Evolutionary conservation across 306 rosid genomes (phyloP).

Genomic region (Glycyrrhiza uralensis): DNA sequence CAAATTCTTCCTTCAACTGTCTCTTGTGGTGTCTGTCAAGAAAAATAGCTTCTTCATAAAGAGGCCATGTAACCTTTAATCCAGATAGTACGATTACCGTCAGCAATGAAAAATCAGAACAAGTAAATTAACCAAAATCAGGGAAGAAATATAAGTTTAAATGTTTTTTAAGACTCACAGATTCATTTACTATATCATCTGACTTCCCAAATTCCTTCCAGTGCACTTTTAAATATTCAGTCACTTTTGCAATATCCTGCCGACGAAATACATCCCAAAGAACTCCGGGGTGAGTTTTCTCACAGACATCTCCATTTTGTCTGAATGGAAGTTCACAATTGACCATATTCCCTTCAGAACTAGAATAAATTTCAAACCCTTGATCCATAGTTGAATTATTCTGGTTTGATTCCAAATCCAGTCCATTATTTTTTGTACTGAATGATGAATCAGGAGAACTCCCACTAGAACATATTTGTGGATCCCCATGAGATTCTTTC

Average conservation of each 20-base stretch:
- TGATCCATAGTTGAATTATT: constrained; percentile 38
- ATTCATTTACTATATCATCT: constrained; percentile 36
- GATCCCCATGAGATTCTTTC: constrained; percentile 45
- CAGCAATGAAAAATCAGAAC: constrained; percentile 25
- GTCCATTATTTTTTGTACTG: constrained; percentile 36
- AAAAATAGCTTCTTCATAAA: constrained; percentile 66
- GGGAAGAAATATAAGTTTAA: neutral
- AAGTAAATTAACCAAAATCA: constrained; percentile 22
- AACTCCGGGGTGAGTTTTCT: constrained; percentile 54
- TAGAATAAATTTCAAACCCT: constrained; percentile 39
- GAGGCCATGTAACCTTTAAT: constrained; percentile 64
- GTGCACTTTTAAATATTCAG: constrained; percentile 66
- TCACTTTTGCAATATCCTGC: constrained; percentile 67
- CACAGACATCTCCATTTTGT: constrained; percentile 45
- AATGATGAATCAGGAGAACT: constrained; percentile 46
- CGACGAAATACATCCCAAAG: constrained; percentile 88
- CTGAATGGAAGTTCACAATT: constrained; percentile 34
- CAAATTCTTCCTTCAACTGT: constrained; percentile 86
- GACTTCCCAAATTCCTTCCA: constrained; percentile 56
- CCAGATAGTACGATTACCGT: constrained; percentile 29
- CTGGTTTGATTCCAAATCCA: constrained; percentile 43
- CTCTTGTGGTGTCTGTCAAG: constrained; percentile 69
- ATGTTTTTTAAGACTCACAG: constrained; percentile 42
- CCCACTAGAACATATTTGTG: constrained; percentile 39
- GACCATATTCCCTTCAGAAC: constrained; percentile 32